Evolutionary conservation across 1,284 basidiomycete genomes (phyloP).

Genomic region (Trichosporon inkin): DNA sequence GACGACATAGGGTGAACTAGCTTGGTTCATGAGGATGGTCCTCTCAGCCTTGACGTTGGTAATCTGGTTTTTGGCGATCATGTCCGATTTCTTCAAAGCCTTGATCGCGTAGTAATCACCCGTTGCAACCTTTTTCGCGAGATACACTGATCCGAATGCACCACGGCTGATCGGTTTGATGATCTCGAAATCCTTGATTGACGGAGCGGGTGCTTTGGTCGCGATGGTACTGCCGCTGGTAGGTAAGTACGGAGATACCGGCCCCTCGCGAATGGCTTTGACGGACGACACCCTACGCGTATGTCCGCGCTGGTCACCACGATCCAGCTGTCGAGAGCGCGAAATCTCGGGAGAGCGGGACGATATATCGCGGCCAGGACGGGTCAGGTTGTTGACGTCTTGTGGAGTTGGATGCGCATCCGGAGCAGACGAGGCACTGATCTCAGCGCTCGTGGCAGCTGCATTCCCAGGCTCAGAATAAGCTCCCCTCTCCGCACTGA

Average conservation of each 20-base stretch:
- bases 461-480: neutral
- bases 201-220: conserved; percentile 53
- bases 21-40: conserved; percentile 99
- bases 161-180: conserved; percentile 99
- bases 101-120: conserved; percentile 99
- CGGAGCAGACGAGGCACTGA: neutral
- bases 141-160: conserved; percentile 95
- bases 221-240: conserved; percentile 55
- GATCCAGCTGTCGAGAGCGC: neutral
- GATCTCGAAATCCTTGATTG: conserved; percentile 98
- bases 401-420: neutral
- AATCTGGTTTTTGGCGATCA: conserved; percentile 99
- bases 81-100: conserved; percentile 97
- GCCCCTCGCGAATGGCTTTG: conserved; percentile 48
- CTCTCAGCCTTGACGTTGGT: conserved; percentile 99
- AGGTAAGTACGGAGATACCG: conserved; percentile 83
- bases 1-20: conserved; percentile 98
- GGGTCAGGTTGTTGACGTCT: neutral
- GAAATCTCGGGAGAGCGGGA: neutral
- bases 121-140: conserved; percentile 95
- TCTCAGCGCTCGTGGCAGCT: neutral
- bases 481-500: too few species aligned
- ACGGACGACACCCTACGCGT: conserved; percentile 11
- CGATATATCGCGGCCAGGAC: neutral
- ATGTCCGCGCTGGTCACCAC: neutral